Conservation (phyloP, 495 filamentous ascomycete genomes). For the Pyronema omphalodes region DNA sequence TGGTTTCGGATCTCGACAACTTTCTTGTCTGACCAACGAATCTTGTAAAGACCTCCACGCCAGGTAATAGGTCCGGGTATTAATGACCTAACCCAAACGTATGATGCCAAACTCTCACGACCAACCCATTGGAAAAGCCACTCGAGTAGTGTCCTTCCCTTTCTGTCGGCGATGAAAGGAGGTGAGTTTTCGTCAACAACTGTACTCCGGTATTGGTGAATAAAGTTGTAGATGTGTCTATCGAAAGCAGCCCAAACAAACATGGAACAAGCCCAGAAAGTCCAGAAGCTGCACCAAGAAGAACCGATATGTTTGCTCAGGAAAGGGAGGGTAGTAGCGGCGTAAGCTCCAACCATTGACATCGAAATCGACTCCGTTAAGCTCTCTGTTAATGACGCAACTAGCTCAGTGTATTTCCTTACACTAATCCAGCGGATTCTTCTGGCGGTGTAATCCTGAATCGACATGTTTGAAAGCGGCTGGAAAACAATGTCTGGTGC, state of each 20-base stretch:
- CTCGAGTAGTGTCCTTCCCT: slow-evolving; percentile 39
- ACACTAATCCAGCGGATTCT: slow-evolving; percentile 84
- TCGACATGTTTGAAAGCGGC: slow-evolving; percentile 65
- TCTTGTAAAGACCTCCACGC: slow-evolving; percentile 66
- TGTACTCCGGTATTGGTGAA: slow-evolving; percentile 54
- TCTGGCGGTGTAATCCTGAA: slow-evolving; percentile 60
- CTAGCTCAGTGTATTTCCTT: slow-evolving; percentile 77
- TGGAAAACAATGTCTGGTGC: slow-evolving; percentile 78
- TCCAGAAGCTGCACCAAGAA: slow-evolving; percentile 50
- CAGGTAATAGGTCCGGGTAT: slow-evolving; percentile 68
- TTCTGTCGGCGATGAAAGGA: slow-evolving; percentile 37
- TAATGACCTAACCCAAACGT: slow-evolving; percentile 75
- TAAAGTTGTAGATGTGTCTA: slow-evolving; percentile 46
- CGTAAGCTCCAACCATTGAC: slow-evolving; percentile 61
- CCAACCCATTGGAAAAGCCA: slow-evolving; percentile 79
- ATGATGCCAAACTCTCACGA: slow-evolving; percentile 61
- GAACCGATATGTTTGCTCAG: slow-evolving; percentile 31
- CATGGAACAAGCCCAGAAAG: slow-evolving; percentile 49
- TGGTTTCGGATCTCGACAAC: slow-evolving; percentile 13
- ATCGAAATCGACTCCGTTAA: slow-evolving; percentile 81
- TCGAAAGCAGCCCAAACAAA: slow-evolving; percentile 55
- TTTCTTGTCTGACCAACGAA: slow-evolving; percentile 47
- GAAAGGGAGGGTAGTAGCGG: slow-evolving; percentile 51
- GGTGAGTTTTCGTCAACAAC: slow-evolving; percentile 57
- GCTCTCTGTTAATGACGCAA: slow-evolving; percentile 84